Conservation (phyloP, 2,329 filamentous ascomycete species). For the Eutypa lata region DNA sequence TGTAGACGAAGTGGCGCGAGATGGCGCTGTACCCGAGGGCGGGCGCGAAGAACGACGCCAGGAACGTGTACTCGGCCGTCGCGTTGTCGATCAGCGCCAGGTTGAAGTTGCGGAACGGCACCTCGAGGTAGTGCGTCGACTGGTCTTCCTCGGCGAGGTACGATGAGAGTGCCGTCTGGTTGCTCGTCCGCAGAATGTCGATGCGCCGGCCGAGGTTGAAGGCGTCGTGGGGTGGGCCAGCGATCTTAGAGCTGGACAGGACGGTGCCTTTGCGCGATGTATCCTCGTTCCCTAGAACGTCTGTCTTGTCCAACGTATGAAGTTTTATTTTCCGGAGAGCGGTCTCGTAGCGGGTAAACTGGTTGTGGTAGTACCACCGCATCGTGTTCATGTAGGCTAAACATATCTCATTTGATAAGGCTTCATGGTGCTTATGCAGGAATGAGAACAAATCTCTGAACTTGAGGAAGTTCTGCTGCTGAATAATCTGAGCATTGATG, state of each 20-base stretch:
- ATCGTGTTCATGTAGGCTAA: conserved; percentile 97
- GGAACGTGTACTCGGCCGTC: conserved; percentile 90
- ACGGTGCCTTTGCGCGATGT: conserved; percentile 61
- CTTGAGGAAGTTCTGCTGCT: conserved; percentile 84
- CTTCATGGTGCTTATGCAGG: conserved; percentile 74
- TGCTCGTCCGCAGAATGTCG: conserved; percentile 73
- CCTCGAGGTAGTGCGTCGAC: conserved; percentile 79
- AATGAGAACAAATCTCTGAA: conserved; percentile 89
- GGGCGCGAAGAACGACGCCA: conserved; percentile 84
- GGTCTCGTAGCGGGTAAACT: conserved; percentile 84
- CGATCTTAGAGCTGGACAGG: conserved; percentile 47
- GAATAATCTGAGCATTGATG: conserved; percentile 95
- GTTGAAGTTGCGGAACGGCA: conserved; percentile 92
- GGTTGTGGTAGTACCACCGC: conserved; percentile 94
- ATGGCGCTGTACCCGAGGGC: conserved; percentile 72
- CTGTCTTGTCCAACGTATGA: conserved; percentile 77
- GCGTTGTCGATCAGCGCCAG: conserved; percentile 91
- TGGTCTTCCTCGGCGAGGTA: conserved; percentile 91
- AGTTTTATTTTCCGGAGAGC: conserved; percentile 82
- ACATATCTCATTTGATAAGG: conserved; percentile 84
- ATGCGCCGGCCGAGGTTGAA: conserved; percentile 85
- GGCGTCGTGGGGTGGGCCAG: conserved; percentile 71
- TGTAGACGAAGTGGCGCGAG: conserved; percentile 78
- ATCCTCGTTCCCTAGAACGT: conserved; percentile 79
- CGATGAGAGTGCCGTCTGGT: conserved; percentile 75